Evolutionary conservation across 768 basidiomycete species (phyloP).

Genomic region (Lactifluus volemus): DNA sequence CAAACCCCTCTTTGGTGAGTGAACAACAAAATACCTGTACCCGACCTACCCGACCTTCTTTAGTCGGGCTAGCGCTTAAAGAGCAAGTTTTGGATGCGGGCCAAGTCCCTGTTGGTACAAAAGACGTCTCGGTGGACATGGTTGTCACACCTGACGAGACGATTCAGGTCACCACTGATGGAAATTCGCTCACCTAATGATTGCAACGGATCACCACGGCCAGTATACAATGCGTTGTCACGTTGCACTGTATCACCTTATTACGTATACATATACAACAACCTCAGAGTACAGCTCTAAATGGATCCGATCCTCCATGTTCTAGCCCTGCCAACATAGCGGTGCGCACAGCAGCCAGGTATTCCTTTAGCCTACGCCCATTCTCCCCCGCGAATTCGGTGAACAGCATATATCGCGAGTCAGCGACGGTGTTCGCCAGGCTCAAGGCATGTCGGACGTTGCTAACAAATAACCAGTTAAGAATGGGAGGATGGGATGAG

Average conservation of each 20-base stretch:
- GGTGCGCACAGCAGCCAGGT: slow-evolving; percentile 63
- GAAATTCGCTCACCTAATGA: not conserved
- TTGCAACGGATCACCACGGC: not conserved
- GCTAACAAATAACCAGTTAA: slow-evolving; percentile 30
- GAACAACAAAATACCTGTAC: not conserved
- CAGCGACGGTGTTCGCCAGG: slow-evolving; percentile 79
- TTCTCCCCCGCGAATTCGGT: slow-evolving; percentile 69
- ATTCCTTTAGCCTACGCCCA: slow-evolving; percentile 57
- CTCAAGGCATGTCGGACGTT: slow-evolving; percentile 69
- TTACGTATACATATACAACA: not conserved
- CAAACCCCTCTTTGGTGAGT: slow-evolving; percentile 52
- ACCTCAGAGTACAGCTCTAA: slow-evolving; percentile 29
- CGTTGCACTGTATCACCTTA: not conserved
- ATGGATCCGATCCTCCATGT: slow-evolving; percentile 69
- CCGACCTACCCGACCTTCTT: too few species aligned
- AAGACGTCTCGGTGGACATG: slow-evolving; percentile 58
- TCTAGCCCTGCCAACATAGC: slow-evolving; percentile 67
- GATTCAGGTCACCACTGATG: not conserved
- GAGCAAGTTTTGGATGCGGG: slow-evolving; percentile 51
- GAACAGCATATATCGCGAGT: slow-evolving; percentile 53
- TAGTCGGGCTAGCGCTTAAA: slow-evolving; percentile 38
- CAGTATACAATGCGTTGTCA: not conserved
- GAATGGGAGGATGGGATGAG: not conserved
- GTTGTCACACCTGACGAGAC: slow-evolving; percentile 30
- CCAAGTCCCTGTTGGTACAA: slow-evolving; percentile 43